phyloP scores from a whole-genome alignment of 768 basidiomycete genomes.

The Thelephora ganbajun region DNA sequence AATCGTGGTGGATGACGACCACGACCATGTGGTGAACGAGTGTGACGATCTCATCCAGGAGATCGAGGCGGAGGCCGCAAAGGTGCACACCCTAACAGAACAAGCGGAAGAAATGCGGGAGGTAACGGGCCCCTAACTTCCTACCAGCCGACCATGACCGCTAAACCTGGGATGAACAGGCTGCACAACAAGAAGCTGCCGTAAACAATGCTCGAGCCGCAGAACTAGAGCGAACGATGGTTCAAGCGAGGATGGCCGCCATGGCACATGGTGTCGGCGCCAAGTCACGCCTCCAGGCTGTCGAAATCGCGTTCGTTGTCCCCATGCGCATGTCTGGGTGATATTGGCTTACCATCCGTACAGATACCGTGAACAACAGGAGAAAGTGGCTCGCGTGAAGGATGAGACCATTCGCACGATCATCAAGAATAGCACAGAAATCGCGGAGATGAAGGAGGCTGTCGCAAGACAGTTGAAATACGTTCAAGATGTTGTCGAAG shows the following conservation, averaged over 20 bases:
- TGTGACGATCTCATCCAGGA: conserved; percentile 79
- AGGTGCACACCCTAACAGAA: conserved; percentile 51
- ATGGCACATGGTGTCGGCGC: conserved; percentile 74
- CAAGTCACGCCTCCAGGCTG: conserved; percentile 59
- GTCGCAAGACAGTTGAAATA: conserved; percentile 58
- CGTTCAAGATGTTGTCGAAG: conserved; percentile 55
- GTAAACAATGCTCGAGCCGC: conserved; percentile 52
- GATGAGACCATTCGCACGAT: conserved; percentile 75
- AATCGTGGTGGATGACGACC: conserved; percentile 70
- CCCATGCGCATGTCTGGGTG: conserved; percentile 1
- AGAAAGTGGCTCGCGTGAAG: conserved; percentile 57
- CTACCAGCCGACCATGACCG: background rate
- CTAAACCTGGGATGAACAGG: conserved; percentile 25
- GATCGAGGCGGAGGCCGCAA: conserved; percentile 58
- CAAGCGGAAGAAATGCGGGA: conserved; percentile 76
- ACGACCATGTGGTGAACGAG: conserved; percentile 61
- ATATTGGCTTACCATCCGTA: background rate
- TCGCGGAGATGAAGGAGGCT: conserved; percentile 69
- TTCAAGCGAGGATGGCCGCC: conserved; percentile 61
- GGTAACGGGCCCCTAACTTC: conserved; percentile 25
- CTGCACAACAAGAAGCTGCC: conserved; percentile 61
- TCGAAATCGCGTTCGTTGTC: conserved; percentile 57
- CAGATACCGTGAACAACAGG: conserved; percentile 70
- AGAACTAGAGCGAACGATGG: conserved; percentile 57
- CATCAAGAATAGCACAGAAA: conserved; percentile 74